Base-by-base conservation (phyloP, 1,284 basidiomycete species). In the Ganoderma leucocontextum region DNA sequence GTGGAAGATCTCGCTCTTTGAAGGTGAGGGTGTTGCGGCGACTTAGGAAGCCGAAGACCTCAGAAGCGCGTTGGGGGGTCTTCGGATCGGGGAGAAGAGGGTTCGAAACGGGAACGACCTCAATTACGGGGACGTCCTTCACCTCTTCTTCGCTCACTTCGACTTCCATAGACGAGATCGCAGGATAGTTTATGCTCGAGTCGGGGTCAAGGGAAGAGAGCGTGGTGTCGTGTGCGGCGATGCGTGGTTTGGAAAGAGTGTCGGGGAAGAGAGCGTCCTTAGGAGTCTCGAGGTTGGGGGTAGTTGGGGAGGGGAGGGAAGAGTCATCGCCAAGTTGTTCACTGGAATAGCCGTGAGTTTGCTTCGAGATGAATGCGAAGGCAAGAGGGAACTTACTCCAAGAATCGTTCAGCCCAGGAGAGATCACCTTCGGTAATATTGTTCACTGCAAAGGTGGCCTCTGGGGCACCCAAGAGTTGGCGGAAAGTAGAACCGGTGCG, bases 361-460 rank as follows among this genome's bases (percentile, higher is more conserved):
- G 49, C 12, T 29, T 25, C 2, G 47, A 9, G 35, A 3, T 33
- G 42, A 33, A 17, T 52, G 66, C 29, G 29, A 53, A n/a, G 1
- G 33, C 59, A 38, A 12, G 13, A 15, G 2, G 10, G 49, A n/a
- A 75, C 87, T 69, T 74, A 93, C 92, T 84, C 86, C 66, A 94
- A 81, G 77, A 87, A 89, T 42, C 85, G 85, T 79, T 94, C 92
- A 13, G 92, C 92, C 92, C 92, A 94, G 2, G 91, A 92, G 63
- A 94, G 91, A 73, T 93, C 92, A 12, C 90, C 89, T 75, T 92
- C 90, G 4, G 76, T 78, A 65, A 79, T 83, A 25, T 77, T 76
- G 36, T 81, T 78, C 29, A 75, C 42, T 2, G 39, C 77, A 42
- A 76, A 65, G 19, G 80, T 80, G 4, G 87, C 80, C 22, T 83